Conservation (phyloP, 768 basidiomycete species). For the Pleurotus platypus region DNA sequence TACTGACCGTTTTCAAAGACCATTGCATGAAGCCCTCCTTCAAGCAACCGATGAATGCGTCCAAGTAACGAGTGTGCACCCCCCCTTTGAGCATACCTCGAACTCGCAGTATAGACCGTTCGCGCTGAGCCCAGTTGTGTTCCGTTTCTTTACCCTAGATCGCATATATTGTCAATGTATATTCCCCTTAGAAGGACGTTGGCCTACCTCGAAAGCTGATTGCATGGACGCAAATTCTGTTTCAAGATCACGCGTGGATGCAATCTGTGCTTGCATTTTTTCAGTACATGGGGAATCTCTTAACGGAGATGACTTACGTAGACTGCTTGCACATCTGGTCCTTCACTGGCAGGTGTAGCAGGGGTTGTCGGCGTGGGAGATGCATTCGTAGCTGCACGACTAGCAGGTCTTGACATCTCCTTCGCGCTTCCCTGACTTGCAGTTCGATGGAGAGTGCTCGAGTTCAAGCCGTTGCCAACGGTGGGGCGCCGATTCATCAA, state of each 20-base stretch:
- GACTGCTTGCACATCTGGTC: constrained; percentile 53
- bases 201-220: constrained; percentile 72
- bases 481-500: constrained; percentile 51
- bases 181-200: not conserved
- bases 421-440: constrained; percentile 47
- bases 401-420: constrained; percentile 23
- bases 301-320: constrained; percentile 48
- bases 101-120: constrained; percentile 71
- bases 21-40: constrained; percentile 79
- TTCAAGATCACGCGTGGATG: constrained; percentile 82
- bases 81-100: constrained; percentile 90
- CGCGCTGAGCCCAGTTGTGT: constrained; percentile 89
- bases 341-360: constrained; percentile 35
- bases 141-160: constrained; percentile 92
- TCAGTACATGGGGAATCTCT: not conserved
- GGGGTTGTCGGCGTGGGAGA: constrained; percentile 34
- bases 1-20: constrained; percentile 78
- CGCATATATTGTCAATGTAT: constrained; percentile 9
- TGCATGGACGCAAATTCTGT: constrained; percentile 78
- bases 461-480: constrained; percentile 23
- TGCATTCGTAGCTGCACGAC: constrained; percentile 63
- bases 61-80: constrained; percentile 68
- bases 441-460: constrained; percentile 37
- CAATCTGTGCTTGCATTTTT: constrained; percentile 47
- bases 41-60: constrained; percentile 70